Evolutionary conservation across 2,329 filamentous ascomycete species (phyloP).

Genomic region (Ophiostoma piceae): DNA sequence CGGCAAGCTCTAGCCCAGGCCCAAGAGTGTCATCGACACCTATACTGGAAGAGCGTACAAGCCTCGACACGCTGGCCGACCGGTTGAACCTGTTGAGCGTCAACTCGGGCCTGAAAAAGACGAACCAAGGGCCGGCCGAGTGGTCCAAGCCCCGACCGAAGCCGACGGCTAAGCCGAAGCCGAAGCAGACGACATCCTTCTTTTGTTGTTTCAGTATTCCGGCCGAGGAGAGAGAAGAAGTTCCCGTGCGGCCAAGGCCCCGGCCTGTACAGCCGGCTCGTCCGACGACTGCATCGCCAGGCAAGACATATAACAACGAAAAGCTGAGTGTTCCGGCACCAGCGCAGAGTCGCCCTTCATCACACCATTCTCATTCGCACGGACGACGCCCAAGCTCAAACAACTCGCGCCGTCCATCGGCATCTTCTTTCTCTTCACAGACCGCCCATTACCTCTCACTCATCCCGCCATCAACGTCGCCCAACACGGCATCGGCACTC

Average conservation of each 20-base stretch:
- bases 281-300: not conserved
- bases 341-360: slow-evolving; percentile 13
- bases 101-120: slow-evolving; percentile 31
- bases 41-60: slow-evolving; percentile 61
- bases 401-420: slow-evolving; percentile 30
- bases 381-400: slow-evolving; percentile 1
- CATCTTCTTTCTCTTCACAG: slow-evolving; percentile 29
- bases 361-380: not conserved
- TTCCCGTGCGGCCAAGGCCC: slow-evolving; percentile 43
- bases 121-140: slow-evolving; percentile 22
- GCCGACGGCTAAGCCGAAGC: not conserved
- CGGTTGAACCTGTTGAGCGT: slow-evolving; percentile 70
- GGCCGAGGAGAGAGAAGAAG: slow-evolving; percentile 36
- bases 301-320: not conserved
- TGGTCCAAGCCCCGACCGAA: not conserved
- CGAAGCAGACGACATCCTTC: slow-evolving; percentile 29
- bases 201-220: slow-evolving; percentile 53
- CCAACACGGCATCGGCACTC: slow-evolving; percentile 63
- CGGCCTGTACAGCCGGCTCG: slow-evolving; percentile 40
- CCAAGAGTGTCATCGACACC: slow-evolving; percentile 35
- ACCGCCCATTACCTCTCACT: slow-evolving; percentile 54
- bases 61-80: slow-evolving; percentile 81
- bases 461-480: slow-evolving; percentile 63
- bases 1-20: slow-evolving; percentile 44
- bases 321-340: not conserved